Evolutionary conservation across 306 rosid species (phyloP), one percentile per base, ranked within the genome.

Genomic region (Pterocarpus macrocarpus): DNA sequence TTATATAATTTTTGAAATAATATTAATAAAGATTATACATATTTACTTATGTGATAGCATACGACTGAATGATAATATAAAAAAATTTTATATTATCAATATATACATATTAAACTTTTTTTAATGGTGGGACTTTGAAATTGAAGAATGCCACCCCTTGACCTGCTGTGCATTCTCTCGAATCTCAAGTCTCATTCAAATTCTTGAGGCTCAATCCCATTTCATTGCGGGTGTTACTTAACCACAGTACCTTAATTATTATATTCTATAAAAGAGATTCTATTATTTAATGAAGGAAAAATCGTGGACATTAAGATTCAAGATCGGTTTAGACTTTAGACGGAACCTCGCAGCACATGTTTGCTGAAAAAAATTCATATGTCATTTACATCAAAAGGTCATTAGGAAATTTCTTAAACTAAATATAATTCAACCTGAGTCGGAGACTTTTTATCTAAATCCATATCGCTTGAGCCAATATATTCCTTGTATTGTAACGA

Each of bases 301-400:
- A 38, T 22, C 4, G 13, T 38, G 50, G 70, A 65, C 71, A 64
- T 6, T 9, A 65, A 65, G 39, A 32, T 12, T 62, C 16, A 62
- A 36, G 34, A 66, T 17, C 52, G 15, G 15, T 66, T 66, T 66
- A 13, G 57, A 50, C 57, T 55, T 55, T 15, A 3, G 78, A 63
- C 16, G 50, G 80, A 75, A 62, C 53, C 50, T 16, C 0, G 72
- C 9, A 52, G 59, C 59, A 78, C 76, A 55, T 1, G 57, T 28
- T 56, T 28, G 75, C 22, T 30, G 73, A 52, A 65, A 47, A 76
- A 34, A 17, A 55, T 30, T 55, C 5, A 0, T 50, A 17, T 66
- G 8, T 39, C 57, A 28, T 53, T 53, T 67, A 15, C 82, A 55
- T 66, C 82, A 39, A 22, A 28, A 28, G 17, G 75, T 50, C 10